A percentile compares a stretch with the other conserved stretches of the same genome.
These are phyloP conservation scores for Paramyrothecium sp. DNA, from an alignment of 2,329 filamentous ascomycete genomes.

Conservation along the genomic window DNA sequence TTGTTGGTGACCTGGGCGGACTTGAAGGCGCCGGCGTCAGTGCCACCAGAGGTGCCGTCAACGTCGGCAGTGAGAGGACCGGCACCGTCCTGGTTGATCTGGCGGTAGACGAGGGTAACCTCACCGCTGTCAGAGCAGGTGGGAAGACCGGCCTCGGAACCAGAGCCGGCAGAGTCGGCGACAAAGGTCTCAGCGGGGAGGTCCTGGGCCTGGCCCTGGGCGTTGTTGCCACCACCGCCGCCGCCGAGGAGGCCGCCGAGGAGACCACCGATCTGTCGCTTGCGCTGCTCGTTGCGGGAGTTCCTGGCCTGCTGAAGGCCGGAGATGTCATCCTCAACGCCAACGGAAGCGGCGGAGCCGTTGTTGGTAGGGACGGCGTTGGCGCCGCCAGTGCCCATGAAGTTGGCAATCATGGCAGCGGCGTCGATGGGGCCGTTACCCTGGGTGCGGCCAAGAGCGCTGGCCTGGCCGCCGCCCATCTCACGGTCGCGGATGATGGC, in stretches of 20 bases:
- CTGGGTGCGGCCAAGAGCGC: slow-evolving; percentile 63
- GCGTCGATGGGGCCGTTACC: slow-evolving; percentile 59
- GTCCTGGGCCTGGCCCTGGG: slow-evolving; percentile 23
- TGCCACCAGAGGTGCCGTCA: slow-evolving; percentile 63
- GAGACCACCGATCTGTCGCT: slow-evolving; percentile 27
- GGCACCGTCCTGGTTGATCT: slow-evolving; percentile 71
- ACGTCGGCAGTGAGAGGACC: slow-evolving; percentile 61
- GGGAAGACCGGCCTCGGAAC: slow-evolving; percentile 54
- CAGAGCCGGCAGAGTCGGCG: slow-evolving; percentile 51
- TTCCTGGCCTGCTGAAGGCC: slow-evolving; percentile 12
- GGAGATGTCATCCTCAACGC: slow-evolving; percentile 23
- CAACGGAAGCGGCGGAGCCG: slow-evolving; percentile 42
- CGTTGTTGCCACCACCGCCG: slow-evolving; percentile 32
- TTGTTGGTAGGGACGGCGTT: slow-evolving; percentile 36
- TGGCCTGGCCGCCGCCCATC: slow-evolving; percentile 48
- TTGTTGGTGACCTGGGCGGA: slow-evolving; percentile 57
- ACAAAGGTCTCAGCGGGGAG: slow-evolving; percentile 49
- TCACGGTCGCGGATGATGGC: slow-evolving; percentile 65
- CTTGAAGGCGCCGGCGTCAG: slow-evolving; percentile 59
- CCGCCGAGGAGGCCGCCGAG: slow-evolving; percentile 20
- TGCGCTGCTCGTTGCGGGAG: slow-evolving; percentile 15
- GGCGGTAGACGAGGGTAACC: slow-evolving; percentile 62
- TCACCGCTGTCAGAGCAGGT: slow-evolving; percentile 60
- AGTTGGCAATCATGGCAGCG: slow-evolving; percentile 53
- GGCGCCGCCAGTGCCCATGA: slow-evolving; percentile 49